Percentiles rank a stretch among this genome's conserved stretches.
phyloP scores from a whole-genome alignment of 495 filamentous ascomycete species.

The Lepidopterella palustris region DNA sequence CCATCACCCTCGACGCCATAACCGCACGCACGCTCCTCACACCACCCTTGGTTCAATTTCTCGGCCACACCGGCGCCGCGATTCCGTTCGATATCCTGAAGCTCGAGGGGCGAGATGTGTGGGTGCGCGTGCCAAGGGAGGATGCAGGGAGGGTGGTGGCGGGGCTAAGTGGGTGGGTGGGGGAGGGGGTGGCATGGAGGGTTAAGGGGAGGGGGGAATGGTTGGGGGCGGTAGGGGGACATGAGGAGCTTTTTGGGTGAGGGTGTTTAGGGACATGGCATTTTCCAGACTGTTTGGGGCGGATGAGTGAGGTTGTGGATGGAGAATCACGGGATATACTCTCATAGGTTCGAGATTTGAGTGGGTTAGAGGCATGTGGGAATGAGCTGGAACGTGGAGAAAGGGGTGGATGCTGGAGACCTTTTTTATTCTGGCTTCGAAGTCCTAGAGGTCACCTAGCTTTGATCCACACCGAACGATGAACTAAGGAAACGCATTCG shows the following conservation, averaged over 20 bases:
- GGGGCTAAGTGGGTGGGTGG: constrained; percentile 58
- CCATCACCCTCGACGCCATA: constrained; percentile 57
- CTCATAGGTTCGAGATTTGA: background rate
- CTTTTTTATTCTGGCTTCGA: too few species aligned
- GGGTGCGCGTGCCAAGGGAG: constrained; percentile 67
- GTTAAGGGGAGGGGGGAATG: constrained; percentile 52
- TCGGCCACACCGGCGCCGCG: constrained; percentile 68
- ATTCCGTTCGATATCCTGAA: constrained; percentile 78
- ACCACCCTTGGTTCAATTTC: constrained; percentile 67
- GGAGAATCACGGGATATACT: background rate
- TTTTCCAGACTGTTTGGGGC: constrained; percentile 20
- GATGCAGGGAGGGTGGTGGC: constrained; percentile 62
- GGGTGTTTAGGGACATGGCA: too few species aligned
- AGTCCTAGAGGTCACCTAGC: too few species aligned
- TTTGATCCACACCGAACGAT: too few species aligned
- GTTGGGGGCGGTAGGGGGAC: constrained; percentile 44
- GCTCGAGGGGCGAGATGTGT: constrained; percentile 49
- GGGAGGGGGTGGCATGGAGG: constrained; percentile 47
- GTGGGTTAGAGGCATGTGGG: background rate
- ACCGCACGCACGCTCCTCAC: constrained; percentile 68
- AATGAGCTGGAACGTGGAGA: too few species aligned
- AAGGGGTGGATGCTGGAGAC: too few species aligned
- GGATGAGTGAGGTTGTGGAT: background rate
- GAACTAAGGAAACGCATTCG: too few species aligned
- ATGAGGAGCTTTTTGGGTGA: constrained; percentile 40